A percentile compares a stretch with the other conserved stretches of the same genome.
Evolutionary conservation across 148 eudicot genomes (phyloP).

Genomic region (Persicaria tinctoria): DNA sequence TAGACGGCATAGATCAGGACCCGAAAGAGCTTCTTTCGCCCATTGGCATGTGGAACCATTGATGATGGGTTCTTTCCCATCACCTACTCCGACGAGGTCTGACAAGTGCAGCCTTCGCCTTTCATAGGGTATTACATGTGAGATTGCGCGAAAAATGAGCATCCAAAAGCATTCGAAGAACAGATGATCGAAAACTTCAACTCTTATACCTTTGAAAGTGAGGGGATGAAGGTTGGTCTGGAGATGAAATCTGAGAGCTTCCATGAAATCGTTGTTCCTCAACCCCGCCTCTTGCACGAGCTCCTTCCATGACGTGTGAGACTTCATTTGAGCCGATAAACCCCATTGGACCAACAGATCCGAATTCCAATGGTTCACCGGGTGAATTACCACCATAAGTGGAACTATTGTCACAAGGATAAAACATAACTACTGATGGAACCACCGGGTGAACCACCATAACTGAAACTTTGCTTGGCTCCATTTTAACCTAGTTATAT

Average conservation of each 20-base stretch:
- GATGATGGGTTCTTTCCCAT: not conserved
- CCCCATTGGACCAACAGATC: conserved; percentile 59
- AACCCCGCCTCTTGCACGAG: conserved; percentile 28
- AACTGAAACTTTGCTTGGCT: too few species aligned
- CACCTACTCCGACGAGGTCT: not conserved
- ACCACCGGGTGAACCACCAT: not conserved
- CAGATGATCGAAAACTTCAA: too few species aligned
- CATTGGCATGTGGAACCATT: not conserved
- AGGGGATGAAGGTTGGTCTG: conserved; percentile 73
- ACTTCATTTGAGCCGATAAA: conserved; percentile 37
- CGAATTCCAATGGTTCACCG: conserved; percentile 67
- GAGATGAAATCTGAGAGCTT: conserved; percentile 49
- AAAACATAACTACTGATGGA: conserved; percentile 59
- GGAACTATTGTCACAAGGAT: conserved; percentile 60
- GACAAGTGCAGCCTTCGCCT: conserved; percentile 11
- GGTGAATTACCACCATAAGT: conserved; percentile 32
- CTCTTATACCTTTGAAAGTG: conserved; percentile 41
- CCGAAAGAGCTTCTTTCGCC: not conserved
- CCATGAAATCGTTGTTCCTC: conserved; percentile 57
- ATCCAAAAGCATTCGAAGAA: not conserved
- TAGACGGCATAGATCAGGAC: not conserved
- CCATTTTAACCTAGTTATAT: too few species aligned
- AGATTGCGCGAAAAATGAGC: not conserved
- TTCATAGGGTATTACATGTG: conserved; percentile 24
- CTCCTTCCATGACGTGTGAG: conserved; percentile 38